phyloP scores from a whole-genome alignment of 164 flowering plant species.

The Vitis cinerea region DNA sequence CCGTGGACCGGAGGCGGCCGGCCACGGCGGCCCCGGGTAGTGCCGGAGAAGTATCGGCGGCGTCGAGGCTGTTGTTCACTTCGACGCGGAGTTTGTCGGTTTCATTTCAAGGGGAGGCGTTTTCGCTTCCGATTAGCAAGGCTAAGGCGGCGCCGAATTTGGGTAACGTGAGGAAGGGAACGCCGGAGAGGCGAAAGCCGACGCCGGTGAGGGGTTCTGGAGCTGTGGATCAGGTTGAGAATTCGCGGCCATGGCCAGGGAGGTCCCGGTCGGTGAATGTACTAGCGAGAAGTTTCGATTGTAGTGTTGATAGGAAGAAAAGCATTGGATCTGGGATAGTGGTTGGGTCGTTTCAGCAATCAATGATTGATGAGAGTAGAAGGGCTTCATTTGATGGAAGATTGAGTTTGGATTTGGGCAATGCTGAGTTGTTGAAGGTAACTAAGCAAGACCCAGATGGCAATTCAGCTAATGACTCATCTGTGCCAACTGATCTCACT shows the following conservation, averaged over 20 bases:
- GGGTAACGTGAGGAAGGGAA: constrained; percentile 43
- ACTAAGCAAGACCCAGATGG: constrained; percentile 32
- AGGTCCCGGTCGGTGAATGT: constrained; percentile 40
- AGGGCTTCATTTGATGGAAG: constrained; percentile 69
- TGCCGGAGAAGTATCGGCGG: constrained; percentile 47
- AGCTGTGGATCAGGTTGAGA: constrained; percentile 42
- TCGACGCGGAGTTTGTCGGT: constrained; percentile 87
- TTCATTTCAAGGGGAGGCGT: constrained; percentile 94
- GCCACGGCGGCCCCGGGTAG: constrained; percentile 36
- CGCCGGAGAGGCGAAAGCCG: constrained; percentile 67
- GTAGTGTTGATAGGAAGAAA: constrained; percentile 30
- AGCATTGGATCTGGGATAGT: constrained; percentile 48
- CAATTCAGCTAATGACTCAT: constrained; percentile 43
- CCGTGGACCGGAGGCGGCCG: constrained; percentile 71
- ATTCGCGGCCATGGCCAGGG: constrained; percentile 69
- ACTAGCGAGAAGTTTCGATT: constrained; percentile 69
- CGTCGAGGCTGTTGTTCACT: constrained; percentile 63
- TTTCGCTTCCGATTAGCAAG: constrained; percentile 81
- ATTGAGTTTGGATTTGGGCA: constrained; percentile 48
- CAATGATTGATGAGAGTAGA: constrained; percentile 50
- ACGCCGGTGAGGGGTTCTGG: constrained; percentile 36
- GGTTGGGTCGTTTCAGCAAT: constrained; percentile 38
- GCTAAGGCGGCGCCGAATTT: constrained; percentile 46
- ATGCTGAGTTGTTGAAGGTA: constrained; percentile 33
- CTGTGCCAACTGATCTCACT: constrained; percentile 56